Conservation (phyloP, 768 basidiomycete species). For the Serendipita sp. region DNA sequence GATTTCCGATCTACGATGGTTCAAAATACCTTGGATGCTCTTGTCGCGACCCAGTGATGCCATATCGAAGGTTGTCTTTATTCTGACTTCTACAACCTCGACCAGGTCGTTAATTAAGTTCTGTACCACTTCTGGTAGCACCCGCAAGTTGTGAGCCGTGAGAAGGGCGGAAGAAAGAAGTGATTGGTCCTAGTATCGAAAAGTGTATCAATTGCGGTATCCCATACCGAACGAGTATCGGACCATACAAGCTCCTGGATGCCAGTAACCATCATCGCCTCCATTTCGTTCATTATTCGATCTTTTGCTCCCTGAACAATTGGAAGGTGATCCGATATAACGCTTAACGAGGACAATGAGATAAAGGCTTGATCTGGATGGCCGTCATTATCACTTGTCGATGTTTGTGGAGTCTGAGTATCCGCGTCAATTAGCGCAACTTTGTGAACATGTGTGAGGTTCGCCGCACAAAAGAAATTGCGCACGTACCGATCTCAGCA, state of each 20-base stretch:
- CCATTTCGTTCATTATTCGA: slow-evolving; percentile 73
- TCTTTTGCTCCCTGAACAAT: slow-evolving; percentile 56
- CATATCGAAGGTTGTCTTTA: slow-evolving; percentile 73
- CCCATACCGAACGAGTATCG: neutral
- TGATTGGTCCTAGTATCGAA: slow-evolving; percentile 55
- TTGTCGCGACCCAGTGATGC: slow-evolving; percentile 75
- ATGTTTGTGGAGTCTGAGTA: slow-evolving; percentile 9
- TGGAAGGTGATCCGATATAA: slow-evolving; percentile 51
- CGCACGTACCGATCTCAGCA: slow-evolving; percentile 67
- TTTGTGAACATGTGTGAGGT: slow-evolving; percentile 14
- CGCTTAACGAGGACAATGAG: slow-evolving; percentile 56
- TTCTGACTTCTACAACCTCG: slow-evolving; percentile 66
- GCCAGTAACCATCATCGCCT: slow-evolving; percentile 72
- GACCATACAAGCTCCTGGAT: slow-evolving; percentile 53
- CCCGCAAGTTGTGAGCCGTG: slow-evolving; percentile 83
- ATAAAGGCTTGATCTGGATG: slow-evolving; percentile 20
- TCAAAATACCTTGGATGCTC: slow-evolving; percentile 47
- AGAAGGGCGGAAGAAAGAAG: slow-evolving; percentile 86
- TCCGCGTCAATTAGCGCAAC: slow-evolving; percentile 36
- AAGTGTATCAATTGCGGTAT: neutral
- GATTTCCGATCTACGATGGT: neutral
- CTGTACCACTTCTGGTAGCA: slow-evolving; percentile 69
- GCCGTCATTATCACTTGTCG: neutral
- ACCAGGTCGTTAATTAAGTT: slow-evolving; percentile 64
- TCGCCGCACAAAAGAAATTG: neutral